A percentile compares a stretch with the other conserved stretches of the same genome.
Conservation (phyloP, 306 rosid genomes). For the Cicer yamashitae region DNA sequence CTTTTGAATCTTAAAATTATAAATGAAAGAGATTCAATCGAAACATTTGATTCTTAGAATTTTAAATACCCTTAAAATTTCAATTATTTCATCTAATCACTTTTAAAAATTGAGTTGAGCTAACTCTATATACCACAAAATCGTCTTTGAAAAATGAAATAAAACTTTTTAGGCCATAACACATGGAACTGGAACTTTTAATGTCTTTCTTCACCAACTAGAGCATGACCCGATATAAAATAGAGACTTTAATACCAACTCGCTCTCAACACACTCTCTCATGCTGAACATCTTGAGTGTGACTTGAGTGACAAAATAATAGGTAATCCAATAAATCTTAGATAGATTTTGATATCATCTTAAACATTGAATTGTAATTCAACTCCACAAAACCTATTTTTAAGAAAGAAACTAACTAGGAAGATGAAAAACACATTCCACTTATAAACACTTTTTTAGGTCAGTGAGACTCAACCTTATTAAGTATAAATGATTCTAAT, state of each 20-base stretch:
- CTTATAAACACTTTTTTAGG: not conserved
- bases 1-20: no score
- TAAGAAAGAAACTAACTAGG: not conserved
- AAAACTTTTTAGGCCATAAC: not conserved
- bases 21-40: no score
- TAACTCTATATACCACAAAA: no score
- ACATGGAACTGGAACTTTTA: not conserved
- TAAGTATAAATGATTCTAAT: not conserved
- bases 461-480: not conserved
- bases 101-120: no score
- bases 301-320: not conserved
- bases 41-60: no score
- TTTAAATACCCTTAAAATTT: no score
- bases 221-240: no score
- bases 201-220: no score
- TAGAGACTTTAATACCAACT: not conserved
- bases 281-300: not conserved
- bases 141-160: no score
- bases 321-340: not conserved
- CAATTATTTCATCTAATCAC: no score
- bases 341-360: not conserved
- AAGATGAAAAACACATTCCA: not conserved
- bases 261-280: not conserved
- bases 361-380: not conserved
- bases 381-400: no score